phyloP scores from a whole-genome alignment of 169 alveolate species.

The Blepharisma undulans region DNA sequence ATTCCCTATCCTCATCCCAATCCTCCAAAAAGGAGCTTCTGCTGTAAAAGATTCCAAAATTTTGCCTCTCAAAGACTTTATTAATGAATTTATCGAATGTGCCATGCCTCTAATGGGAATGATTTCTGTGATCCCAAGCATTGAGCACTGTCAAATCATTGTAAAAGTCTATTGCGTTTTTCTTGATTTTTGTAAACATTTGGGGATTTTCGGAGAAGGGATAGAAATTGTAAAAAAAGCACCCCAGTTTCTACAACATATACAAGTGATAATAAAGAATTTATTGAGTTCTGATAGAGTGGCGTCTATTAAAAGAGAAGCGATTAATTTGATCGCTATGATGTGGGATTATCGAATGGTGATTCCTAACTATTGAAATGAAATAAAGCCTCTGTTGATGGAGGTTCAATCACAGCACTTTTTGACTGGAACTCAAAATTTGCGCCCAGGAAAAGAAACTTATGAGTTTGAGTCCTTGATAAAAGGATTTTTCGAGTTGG shows the following conservation, averaged over 20 bases:
- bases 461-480: slow-evolving; percentile 4
- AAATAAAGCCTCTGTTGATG: not conserved
- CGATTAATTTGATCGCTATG: not conserved
- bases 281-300: not conserved
- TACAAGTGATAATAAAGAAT: not conserved
- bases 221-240: not conserved
- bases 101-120: not conserved
- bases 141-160: not conserved
- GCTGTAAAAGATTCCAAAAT: not conserved
- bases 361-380: not conserved
- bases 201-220: slow-evolving; percentile 14
- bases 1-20: not conserved
- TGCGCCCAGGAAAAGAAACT: not conserved
- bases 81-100: not conserved
- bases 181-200: not conserved
- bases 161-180: slow-evolving; percentile 4
- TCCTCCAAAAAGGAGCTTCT: not conserved
- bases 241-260: not conserved
- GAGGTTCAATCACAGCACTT: not conserved
- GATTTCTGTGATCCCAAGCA: not conserved
- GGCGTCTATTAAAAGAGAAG: not conserved
- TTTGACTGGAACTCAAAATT: not conserved
- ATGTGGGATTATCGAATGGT: slow-evolving; percentile 2
- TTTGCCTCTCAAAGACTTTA: not conserved
- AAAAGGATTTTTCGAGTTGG: slow-evolving; percentile 24